Base-by-base conservation (phyloP, 176 grass and related monocot genomes). In the Cenchrus americanus region DNA sequence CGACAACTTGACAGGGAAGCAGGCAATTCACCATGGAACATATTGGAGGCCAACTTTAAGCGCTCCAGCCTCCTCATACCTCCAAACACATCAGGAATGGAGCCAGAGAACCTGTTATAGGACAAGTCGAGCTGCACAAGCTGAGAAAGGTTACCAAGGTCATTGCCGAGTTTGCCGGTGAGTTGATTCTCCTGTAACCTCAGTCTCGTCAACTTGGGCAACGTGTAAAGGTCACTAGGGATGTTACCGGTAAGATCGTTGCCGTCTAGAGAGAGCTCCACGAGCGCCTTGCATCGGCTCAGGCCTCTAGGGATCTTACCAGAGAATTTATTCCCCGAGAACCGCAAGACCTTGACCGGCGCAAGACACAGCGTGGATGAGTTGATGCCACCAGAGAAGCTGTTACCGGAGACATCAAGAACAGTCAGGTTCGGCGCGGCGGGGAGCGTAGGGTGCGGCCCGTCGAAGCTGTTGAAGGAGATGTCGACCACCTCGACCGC, bases 21-120 rank as follows among this genome's bases (percentile, higher is more conserved):
- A 1, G 92, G 92, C 10, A 94, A 30, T 80, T 6, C 17, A 14
- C 89, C 87, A 8, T 0, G 6, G 5, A 94, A 73, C 0, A 8
- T 12, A 32, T 94, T 92, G 30, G 77, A 63, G 12, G 78, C 46
- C 80, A 80, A 92, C 17, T n/a, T 80, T 34, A 94, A 79, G 22
- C 13, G 50, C 63, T 88, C 91, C 17, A 97, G 85, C 32, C 79
- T 79, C 32, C 14, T 84, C 14, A 92, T 13, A 7, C 79, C 30
- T 1, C 10, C 72, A 87, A 94, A 97, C 3, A 94, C 80, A 85
- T 97, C 89, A 3, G 89, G 94, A 59, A 94, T 84, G 14, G 24
- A 37, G 0, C 87, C 89, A 0, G 4, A 8, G 37, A 97, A 88
- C 44, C 37, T 78, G 60, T 97, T 94, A 22, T 30, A 1, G 0